Evolutionary conservation across 192 early-diverging fungal species (phyloP).

Genomic region (Dissophora ornata): DNA sequence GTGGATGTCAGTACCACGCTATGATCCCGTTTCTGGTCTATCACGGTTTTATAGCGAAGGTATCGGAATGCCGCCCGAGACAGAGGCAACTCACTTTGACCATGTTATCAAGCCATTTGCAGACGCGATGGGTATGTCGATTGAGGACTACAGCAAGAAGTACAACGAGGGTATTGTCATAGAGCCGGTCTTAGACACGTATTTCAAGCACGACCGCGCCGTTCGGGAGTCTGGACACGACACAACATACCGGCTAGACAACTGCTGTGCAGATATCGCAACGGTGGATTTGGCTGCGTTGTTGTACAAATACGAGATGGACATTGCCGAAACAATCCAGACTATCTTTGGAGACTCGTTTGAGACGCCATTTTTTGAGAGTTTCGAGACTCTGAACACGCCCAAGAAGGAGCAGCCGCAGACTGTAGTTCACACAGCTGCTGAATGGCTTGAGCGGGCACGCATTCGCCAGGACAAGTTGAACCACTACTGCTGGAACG

Average conservation of each 20-base stretch:
- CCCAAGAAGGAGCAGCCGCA: conserved; percentile 16
- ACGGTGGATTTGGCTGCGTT: conserved; percentile 95
- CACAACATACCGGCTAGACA: conserved; percentile 94
- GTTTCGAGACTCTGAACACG: conserved; percentile 13
- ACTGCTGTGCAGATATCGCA: conserved; percentile 88
- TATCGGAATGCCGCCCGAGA: conserved; percentile 97
- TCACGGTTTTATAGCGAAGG: conserved; percentile 90
- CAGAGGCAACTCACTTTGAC: conserved; percentile 91
- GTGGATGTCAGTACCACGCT: conserved; percentile 87
- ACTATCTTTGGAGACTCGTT: conserved; percentile 68
- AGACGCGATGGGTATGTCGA: conserved; percentile 66
- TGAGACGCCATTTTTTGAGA: conserved; percentile 41
- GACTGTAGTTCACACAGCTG: conserved; percentile 60
- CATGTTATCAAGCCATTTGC: conserved; percentile 89
- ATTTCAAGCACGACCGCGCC: conserved; percentile 98
- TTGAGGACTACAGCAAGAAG: conserved; percentile 77
- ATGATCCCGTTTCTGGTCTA: conserved; percentile 80
- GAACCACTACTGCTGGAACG: conserved; percentile 89
- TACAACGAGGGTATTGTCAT: conserved; percentile 77
- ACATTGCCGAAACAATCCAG: conserved; percentile 82
- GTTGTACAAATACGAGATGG: conserved; percentile 96
- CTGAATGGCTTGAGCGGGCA: conserved; percentile 75
- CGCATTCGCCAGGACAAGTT: conserved; percentile 70
- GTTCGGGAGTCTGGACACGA: conserved; percentile 98
- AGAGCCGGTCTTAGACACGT: conserved; percentile 90